Conservation (phyloP, 768 basidiomycete genomes). For the Russula abietina region DNA sequence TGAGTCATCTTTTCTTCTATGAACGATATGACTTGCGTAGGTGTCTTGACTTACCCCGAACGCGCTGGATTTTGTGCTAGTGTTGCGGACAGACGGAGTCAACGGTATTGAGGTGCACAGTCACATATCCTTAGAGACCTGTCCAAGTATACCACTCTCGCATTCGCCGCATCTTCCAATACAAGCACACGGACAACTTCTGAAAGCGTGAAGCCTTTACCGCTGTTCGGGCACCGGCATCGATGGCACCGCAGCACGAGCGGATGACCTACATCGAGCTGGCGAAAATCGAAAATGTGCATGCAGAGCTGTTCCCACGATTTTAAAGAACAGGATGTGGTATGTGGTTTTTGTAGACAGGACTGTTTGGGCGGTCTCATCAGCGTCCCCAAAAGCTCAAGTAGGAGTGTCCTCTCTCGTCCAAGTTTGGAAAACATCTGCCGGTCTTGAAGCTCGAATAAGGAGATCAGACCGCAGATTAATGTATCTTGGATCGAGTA, state of each 20-base stretch:
- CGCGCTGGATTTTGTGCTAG: too few species aligned
- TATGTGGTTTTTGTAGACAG: constrained; percentile 77
- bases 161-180: constrained; percentile 78
- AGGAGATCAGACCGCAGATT: constrained; percentile 53
- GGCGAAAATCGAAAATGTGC: constrained; percentile 54
- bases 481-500: constrained; percentile 45
- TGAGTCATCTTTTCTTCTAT: too few species aligned
- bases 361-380: constrained; percentile 73
- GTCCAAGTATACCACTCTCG: constrained; percentile 78
- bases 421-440: constrained; percentile 81
- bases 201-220: too few species aligned
- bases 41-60: too few species aligned
- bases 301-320: constrained; percentile 76
- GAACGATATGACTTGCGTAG: too few species aligned
- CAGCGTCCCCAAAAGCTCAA: constrained; percentile 90
- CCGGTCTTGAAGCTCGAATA: constrained; percentile 86
- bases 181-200: constrained; percentile 18
- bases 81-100: too few species aligned
- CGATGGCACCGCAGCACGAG: constrained; percentile 43
- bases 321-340: constrained; percentile 56
- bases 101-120: too few species aligned
- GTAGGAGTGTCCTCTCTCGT: constrained; percentile 88
- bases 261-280: constrained; percentile 85
- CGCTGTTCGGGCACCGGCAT: constrained; percentile 24
- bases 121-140: constrained; percentile 78